Percentiles rank a stretch among this genome's conserved stretches.
Conservation (phyloP, 768 basidiomycete genomes). For the Russula dissimulans region DNA sequence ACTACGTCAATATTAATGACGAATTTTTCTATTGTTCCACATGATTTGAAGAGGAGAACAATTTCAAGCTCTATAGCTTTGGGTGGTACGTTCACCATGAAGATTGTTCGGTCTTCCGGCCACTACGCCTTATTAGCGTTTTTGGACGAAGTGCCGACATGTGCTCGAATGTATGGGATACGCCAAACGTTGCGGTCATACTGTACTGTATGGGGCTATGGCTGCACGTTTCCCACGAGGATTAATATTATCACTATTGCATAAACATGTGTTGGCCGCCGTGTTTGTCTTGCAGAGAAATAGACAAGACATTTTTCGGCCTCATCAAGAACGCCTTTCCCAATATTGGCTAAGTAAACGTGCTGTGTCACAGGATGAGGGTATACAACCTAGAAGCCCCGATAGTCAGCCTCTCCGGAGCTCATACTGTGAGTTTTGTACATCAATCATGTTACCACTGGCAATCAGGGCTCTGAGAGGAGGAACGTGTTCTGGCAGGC, state of each 20-base stretch:
- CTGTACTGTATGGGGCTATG: constrained; percentile 35
- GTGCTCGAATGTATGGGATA: constrained; percentile 68
- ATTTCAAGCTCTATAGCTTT: constrained; percentile 81
- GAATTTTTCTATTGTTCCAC: constrained; percentile 70
- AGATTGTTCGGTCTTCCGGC: constrained; percentile 64
- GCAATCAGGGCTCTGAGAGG: neutral
- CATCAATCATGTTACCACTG: neutral
- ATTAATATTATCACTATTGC: neutral
- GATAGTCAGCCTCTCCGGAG: constrained; percentile 82
- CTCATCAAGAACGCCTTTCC: neutral
- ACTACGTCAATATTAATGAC: constrained; percentile 52
- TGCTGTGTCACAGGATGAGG: constrained; percentile 45
- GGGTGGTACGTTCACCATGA: constrained; percentile 82
- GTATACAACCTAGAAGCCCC: constrained; percentile 78
- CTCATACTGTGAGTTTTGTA: constrained; percentile 60
- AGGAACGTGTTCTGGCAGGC: constrained; percentile 33
- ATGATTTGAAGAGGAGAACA: constrained; percentile 61
- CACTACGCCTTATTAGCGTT: constrained; percentile 29
- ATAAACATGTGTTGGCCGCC: neutral
- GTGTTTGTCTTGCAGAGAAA: no score
- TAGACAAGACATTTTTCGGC: neutral
- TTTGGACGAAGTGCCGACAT: constrained; percentile 33
- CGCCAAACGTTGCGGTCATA: constrained; percentile 44
- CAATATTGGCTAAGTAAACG: constrained; percentile 64
- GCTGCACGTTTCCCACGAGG: no score